Base-by-base conservation (phyloP, 1,139 yeast genomes). In the Taiozyma sp. region DNA sequence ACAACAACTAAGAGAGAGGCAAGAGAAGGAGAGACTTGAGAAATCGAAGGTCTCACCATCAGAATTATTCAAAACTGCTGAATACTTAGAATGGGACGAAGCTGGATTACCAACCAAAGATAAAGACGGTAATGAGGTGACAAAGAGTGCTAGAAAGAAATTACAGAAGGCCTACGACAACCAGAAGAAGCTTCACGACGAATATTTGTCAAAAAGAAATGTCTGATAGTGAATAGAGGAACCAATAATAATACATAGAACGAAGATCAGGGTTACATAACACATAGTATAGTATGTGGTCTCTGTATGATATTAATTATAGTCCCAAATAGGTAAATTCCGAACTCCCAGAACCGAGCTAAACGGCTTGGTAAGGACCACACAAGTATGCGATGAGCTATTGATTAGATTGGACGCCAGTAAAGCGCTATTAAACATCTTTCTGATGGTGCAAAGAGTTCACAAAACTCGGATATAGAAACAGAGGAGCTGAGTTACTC, bases 111-210 rank as follows among this genome's bases (percentile, higher is more conserved):
- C 99, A 16, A 75, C 82, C 1, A 83, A 82, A 64, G 90, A 85
- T 56, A 75, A 70, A 43, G 81, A 80, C 16, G 99, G 98, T 10
- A 89, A 84, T 61, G 96, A 90, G 51, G 76, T 91, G n/a, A 79
- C 95, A 47, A 93, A 93, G 72, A 87, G 96, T 65, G 81, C 84
- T 74, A 75, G 75, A 55, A 93, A 93, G 77, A 91, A 91, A 70
- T 74, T 91, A 58, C 69, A 74, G 54, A 93, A 93, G 70, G 86
- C 79, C 63, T 81, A 80, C 68, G 88, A 84, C 51, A 84, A 78
- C 51, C 99, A 93, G 68, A 83, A 82, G 64, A 90, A 90, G 72
- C 76, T 91, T 43, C 81, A 90, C 65, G 81, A 83, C 40, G 90
- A 86, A 63, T 88, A 80, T 47, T 57, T 57, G 45, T n/a, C 34